Conservation (phyloP, 1,284 basidiomycete genomes). For the Ustilago trichophora region DNA sequence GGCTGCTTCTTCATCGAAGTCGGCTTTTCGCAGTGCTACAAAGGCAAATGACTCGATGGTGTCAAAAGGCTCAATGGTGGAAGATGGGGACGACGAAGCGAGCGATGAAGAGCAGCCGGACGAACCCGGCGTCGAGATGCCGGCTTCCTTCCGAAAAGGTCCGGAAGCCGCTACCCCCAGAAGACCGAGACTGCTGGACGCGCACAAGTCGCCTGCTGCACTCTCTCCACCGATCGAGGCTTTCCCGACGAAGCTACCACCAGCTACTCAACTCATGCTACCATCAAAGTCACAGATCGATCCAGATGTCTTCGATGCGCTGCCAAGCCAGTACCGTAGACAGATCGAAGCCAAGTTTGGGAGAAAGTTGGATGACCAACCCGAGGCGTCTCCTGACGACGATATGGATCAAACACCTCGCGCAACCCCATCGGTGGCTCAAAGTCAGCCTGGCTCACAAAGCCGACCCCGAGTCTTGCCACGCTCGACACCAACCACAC, state of each 20-base stretch:
- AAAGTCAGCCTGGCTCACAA: slow-evolving; percentile 16
- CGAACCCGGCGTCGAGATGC: slow-evolving; percentile 21
- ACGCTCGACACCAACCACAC: slow-evolving; percentile 37
- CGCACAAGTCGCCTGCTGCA: not conserved
- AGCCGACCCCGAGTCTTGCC: slow-evolving; percentile 15
- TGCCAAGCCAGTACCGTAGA: slow-evolving; percentile 47
- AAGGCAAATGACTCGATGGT: too few species aligned
- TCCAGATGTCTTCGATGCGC: slow-evolving; percentile 37
- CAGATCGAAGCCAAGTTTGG: slow-evolving; percentile 46
- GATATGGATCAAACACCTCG: not conserved
- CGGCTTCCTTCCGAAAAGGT: slow-evolving; percentile 26
- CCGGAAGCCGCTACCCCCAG: slow-evolving; percentile 33
- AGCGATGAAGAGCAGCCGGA: slow-evolving; percentile 25
- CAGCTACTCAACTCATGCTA: slow-evolving; percentile 46
- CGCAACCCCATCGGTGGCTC: not conserved
- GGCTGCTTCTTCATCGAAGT: not conserved
- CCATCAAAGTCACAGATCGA: slow-evolving; percentile 59
- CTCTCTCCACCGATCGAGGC: not conserved
- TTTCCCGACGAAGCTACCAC: slow-evolving; percentile 10
- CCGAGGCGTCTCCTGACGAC: not conserved
- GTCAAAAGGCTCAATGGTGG: not conserved
- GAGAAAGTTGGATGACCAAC: not conserved
- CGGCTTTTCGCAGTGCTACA: not conserved
- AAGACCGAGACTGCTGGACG: not conserved
- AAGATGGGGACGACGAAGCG: slow-evolving; percentile 3